Evolutionary conservation across 2,329 filamentous ascomycete genomes (phyloP), one percentile per base, ranked within the genome.

Genomic region (Neofusicoccum ribis): DNA sequence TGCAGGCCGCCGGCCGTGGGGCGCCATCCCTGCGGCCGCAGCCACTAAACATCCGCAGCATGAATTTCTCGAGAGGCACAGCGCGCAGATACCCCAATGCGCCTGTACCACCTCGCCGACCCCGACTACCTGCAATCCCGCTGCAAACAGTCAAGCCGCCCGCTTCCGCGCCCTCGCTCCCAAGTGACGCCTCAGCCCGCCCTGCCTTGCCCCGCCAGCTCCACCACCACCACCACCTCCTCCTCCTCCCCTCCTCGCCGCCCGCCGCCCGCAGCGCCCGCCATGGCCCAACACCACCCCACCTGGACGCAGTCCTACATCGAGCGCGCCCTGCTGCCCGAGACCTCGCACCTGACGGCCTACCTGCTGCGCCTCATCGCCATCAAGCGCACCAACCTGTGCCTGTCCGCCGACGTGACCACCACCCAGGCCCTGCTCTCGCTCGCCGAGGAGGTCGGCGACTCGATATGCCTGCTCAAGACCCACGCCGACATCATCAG

Each of bases 401-500:
- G 83, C 68, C 79, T 86, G 14, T 87, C 85, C 23, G 84, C 85
- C 65, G 84, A 85, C 68, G 83, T 88, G 67, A 83, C 81, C 56
- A 86, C 81, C 54, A 85, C 85, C 11, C 80, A 81, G 60, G 80
- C 85, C 69, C 80, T 88, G 17, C 73, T 88, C 17, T 78, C 79
- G 49, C 76, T 88, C 9, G 85, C 85, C 36, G 82, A 86, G 67
- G 82, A 86, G 41, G 80, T 88, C 15, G 86, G 86, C 66, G 85
- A 87, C 69, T 82, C 84, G 67, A 88, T 88, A 65, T 86, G 84
- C 68, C 74, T 88, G 34, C 78, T 88, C 64, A 86, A 88, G 74
- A 85, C 87, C 4, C 85, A 88, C 71, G 85, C 84, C 64, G 86
- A 88, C 74, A 86, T 86, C 61, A 83, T 88, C 69, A 81, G 83